Base-by-base conservation (phyloP, 2,329 filamentous ascomycete species). In the Colletotrichum sp. region DNA sequence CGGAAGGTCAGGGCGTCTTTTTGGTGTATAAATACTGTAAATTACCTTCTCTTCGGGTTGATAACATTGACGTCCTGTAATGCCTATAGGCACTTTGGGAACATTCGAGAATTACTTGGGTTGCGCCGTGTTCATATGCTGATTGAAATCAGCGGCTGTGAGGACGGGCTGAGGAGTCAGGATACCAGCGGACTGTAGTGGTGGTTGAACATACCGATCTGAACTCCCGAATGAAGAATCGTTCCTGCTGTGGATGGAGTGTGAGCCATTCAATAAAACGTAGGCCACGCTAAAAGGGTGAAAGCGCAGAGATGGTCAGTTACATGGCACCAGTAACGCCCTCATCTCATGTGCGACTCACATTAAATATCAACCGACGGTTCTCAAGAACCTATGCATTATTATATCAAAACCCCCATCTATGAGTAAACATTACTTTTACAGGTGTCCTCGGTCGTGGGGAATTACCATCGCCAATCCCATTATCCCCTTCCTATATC, bases 11-110 rank as follows among this genome's bases (percentile, higher is more conserved):
- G 15, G 48, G 48, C 73, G 73, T 73, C 64, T 58, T 69, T 30
- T 30, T 30, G 56, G 18, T 76, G 73, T 73, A 73, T 73, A 69
- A 68, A 12, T 76, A 76, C 28, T 76, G 73, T 76, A 69, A 58
- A 56, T 64, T 73, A 73, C 18, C 24, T 73, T 76, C 64, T 38
- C 58, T 76, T 76, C 70, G 28, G 16, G 65, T 76, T 65, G 21
- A 73, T 76, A 73, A 73, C 55, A 21, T 55, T n/a, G 64, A 65
- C 73, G 70, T 65, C 28, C 30, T n/a, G 36, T 34, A 16, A 70
- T 52, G 34, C 58, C 28, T 26, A n/a, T 16, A 24, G 32, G 32
- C 26, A 69, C 16, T 24, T 56, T 10, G 43, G n/a, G 43, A 52
- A 52, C 43, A 52, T 13, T 21, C 43, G 21, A 52, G 6, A 21